Conservation (phyloP, 768 basidiomycete genomes). For the Psilocybe subaeruginosa region DNA sequence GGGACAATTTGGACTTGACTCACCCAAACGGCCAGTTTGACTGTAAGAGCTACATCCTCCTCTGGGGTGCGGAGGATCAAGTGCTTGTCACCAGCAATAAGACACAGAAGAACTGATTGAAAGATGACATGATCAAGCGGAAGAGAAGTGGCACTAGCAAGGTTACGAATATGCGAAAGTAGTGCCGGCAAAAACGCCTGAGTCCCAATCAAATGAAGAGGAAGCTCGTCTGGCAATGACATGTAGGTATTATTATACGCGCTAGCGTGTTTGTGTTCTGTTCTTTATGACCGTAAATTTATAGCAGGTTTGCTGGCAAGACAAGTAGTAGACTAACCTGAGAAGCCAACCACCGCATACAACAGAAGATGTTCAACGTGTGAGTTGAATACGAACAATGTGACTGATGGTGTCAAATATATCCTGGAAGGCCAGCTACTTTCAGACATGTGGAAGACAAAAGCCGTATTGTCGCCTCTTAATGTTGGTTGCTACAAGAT, state of each 20-base stretch:
- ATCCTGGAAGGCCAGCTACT: constrained; percentile 3
- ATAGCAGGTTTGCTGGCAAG: not conserved
- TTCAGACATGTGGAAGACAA: constrained; percentile 3
- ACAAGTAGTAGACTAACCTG: not conserved
- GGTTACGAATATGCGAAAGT: constrained; percentile 46
- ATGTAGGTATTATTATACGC: not conserved
- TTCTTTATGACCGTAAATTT: not conserved
- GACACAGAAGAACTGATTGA: constrained; percentile 66
- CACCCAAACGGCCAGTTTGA: constrained; percentile 62
- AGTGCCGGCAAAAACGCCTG: constrained; percentile 53
- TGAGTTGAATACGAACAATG: constrained; percentile 10
- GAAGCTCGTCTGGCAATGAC: constrained; percentile 22
- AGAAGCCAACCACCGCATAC: not conserved
- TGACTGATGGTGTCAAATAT: constrained; percentile 22
- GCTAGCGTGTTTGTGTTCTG: not conserved
- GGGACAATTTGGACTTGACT: constrained; percentile 23
- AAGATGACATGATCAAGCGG: constrained; percentile 67
- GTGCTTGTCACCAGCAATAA: constrained; percentile 64
- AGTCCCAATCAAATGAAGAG: constrained; percentile 41
- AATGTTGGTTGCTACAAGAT: constrained; percentile 9
- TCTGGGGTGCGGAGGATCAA: constrained; percentile 66
- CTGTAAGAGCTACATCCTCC: constrained; percentile 64
- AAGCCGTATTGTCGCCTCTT: constrained; percentile 14
- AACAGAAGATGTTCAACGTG: constrained; percentile 7
- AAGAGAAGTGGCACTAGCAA: constrained; percentile 41